phyloP scores from a whole-genome alignment of 2,329 filamentous ascomycete species.

The Talaromyces albobiverticillius region DNA sequence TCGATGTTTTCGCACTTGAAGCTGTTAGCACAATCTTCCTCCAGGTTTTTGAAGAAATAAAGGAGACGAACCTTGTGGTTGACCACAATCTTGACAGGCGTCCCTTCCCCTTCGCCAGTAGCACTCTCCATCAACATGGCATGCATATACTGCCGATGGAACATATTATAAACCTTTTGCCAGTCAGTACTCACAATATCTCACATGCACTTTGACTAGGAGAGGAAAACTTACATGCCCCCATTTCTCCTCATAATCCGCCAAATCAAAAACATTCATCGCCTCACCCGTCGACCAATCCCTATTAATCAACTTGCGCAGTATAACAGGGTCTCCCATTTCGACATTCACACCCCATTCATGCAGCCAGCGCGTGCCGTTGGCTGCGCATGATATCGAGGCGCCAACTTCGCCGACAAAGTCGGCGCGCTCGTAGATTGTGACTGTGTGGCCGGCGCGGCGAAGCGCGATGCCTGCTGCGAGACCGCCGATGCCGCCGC shows the following conservation, averaged over 20 bases:
- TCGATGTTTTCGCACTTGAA: constrained; percentile 46
- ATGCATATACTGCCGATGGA: constrained; percentile 68
- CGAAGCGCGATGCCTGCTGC: constrained; percentile 51
- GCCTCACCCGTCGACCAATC: constrained; percentile 69
- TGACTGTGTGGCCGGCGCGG: constrained; percentile 54
- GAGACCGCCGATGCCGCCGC: constrained; percentile 55
- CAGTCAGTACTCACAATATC: no score
- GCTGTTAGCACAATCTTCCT: neutral
- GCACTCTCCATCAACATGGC: constrained; percentile 63
- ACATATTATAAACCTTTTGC: constrained; percentile 59
- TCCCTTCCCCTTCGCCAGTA: constrained; percentile 51
- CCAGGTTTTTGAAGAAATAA: neutral
- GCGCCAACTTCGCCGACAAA: constrained; percentile 67
- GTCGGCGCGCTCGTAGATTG: constrained; percentile 65
- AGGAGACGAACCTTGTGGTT: constrained; percentile 48
- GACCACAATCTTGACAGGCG: constrained; percentile 53
- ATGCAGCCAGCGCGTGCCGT: constrained; percentile 67
- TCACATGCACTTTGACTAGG: no score
- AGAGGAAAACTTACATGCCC: constrained; percentile 47
- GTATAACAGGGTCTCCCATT: constrained; percentile 63
- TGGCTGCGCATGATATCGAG: constrained; percentile 66
- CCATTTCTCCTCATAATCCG: constrained; percentile 64
- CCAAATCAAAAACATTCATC: constrained; percentile 61
- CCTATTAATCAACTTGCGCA: constrained; percentile 65
- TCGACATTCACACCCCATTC: constrained; percentile 65